These are phyloP conservation scores for Aspergillus indologenus DNA, from an alignment of 495 filamentous ascomycete species.

Conservation along the genomic window DNA sequence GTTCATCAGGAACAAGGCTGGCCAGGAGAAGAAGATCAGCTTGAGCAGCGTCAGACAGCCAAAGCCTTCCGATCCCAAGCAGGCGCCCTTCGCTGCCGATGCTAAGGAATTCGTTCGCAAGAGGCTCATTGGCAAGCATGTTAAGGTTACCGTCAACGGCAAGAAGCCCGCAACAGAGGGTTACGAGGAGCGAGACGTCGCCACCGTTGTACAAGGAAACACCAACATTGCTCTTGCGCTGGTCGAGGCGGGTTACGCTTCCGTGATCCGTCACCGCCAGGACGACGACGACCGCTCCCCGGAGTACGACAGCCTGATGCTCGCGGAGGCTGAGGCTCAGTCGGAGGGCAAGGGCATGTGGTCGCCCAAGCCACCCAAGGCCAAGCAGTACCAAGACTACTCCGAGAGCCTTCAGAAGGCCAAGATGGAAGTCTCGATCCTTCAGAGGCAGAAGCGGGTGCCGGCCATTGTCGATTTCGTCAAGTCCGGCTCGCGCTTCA, in stretches of 20 bases:
- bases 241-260: slow-evolving; percentile 87
- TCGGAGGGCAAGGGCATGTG: slow-evolving; percentile 92
- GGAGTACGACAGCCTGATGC: slow-evolving; percentile 88
- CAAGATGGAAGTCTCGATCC: slow-evolving; percentile 81
- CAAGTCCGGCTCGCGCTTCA: slow-evolving; percentile 93
- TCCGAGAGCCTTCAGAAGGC: slow-evolving; percentile 92
- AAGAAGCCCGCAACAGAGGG: slow-evolving; percentile 86
- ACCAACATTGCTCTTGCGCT: slow-evolving; percentile 83
- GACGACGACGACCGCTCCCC: slow-evolving; percentile 90
- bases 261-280: slow-evolving; percentile 88
- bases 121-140: slow-evolving; percentile 91
- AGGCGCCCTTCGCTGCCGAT: slow-evolving; percentile 83
- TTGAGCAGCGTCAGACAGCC: slow-evolving; percentile 91
- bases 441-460: slow-evolving; percentile 87
- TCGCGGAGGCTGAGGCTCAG: slow-evolving; percentile 81
- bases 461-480: slow-evolving; percentile 95
- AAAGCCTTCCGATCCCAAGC: slow-evolving; percentile 73
- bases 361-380: slow-evolving; percentile 76
- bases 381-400: slow-evolving; percentile 79
- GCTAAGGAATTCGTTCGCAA: slow-evolving; percentile 96
- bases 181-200: slow-evolving; percentile 92
- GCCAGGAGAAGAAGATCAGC: slow-evolving; percentile 82
- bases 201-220: slow-evolving; percentile 75
- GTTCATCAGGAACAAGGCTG: slow-evolving; percentile 76
- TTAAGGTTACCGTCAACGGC: slow-evolving; percentile 81